Base-by-base conservation (phyloP, 257 asterid genomes). In the Buddleja alternifolia region DNA sequence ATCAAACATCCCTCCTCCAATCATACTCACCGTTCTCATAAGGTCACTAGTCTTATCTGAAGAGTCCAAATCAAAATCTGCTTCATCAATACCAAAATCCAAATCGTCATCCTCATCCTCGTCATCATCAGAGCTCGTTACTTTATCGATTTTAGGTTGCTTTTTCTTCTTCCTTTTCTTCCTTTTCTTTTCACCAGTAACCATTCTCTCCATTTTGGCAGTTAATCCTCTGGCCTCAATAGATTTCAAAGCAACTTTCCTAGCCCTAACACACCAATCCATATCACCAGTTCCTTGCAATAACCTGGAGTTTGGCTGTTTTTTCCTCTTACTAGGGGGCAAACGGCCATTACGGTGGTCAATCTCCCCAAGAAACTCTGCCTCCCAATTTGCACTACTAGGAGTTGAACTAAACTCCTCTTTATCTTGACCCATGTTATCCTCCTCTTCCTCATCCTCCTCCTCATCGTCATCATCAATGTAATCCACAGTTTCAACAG, bases 181-280 rank as follows among this genome's bases (percentile, higher is more conserved):
- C 71, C 34, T 80, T 63, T 85, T 84, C 71, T 79, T 80, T 19
- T 70, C 82, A 40, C 81, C 78, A 10, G 63, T 63, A 40, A 87
- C 88, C 75, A 88, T 32, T 47, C 65, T 82, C 80, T 88, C 87
- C 78, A 86, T 77, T 24, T 69, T 87, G 34, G 76, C 70, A 9
- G 85, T 80, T 77, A 93, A 79, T 36, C 96, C 97, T 70, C 99
- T 75, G 16, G 90, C 87, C 79, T 87, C 96, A 68, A 93, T 93
- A 34, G 96, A 90, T 79, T 85, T 87, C 73, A 93, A 80, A 60
- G 97, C 99, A 59, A 83, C 79, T 76, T 87, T 93, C 79, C 99
- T 76, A 68, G 97, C 99, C 86, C 88, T 87, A 50, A 88, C 87
- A 76, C 99, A 93, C 99, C 99, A 90, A 20, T 87, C 96, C 97